Evolutionary conservation across 2,329 filamentous ascomycete species (phyloP).

Genomic region (Fusarium luffae): DNA sequence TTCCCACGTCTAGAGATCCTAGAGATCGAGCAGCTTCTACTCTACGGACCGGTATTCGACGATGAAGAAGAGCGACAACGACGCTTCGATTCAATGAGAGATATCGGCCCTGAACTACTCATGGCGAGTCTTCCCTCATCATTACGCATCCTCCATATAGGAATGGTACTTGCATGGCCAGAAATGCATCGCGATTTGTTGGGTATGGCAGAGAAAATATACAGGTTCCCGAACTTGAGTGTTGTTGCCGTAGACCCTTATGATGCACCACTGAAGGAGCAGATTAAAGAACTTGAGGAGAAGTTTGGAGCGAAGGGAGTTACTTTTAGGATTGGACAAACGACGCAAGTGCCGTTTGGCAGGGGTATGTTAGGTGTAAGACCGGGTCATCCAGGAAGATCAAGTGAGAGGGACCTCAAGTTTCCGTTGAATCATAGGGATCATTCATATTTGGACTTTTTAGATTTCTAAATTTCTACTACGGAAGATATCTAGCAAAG

Average conservation of each 20-base stretch:
- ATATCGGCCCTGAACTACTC: slow-evolving; percentile 40
- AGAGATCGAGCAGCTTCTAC: slow-evolving; percentile 44
- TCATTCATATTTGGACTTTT: slow-evolving; percentile 26
- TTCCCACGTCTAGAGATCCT: slow-evolving; percentile 44
- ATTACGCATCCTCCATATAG: slow-evolving; percentile 40
- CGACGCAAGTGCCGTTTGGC: slow-evolving; percentile 42
- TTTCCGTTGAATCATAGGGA: slow-evolving; percentile 37
- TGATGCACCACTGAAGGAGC: slow-evolving; percentile 28
- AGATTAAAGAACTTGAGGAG: slow-evolving; percentile 36
- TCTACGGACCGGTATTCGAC: slow-evolving; percentile 44
- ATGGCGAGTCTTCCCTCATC: slow-evolving; percentile 44
- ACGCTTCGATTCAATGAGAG: slow-evolving; percentile 32
- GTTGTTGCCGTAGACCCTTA: slow-evolving; percentile 44
- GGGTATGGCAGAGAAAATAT: slow-evolving; percentile 37
- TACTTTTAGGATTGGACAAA: slow-evolving; percentile 37
- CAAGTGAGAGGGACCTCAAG: slow-evolving; percentile 28
- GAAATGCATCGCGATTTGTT: slow-evolving; percentile 43
- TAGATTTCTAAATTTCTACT: slow-evolving; percentile 11
- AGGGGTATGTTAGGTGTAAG: slow-evolving; percentile 44
- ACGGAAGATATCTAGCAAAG: neutral
- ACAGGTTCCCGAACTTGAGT: slow-evolving; percentile 38
- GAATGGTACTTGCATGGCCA: slow-evolving; percentile 45
- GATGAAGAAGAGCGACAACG: slow-evolving; percentile 34
- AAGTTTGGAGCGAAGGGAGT: slow-evolving; percentile 36
- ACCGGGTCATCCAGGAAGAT: slow-evolving; percentile 37